Evolutionary conservation across 306 rosid species (phyloP).

Genomic region (Prunus mongolica): DNA sequence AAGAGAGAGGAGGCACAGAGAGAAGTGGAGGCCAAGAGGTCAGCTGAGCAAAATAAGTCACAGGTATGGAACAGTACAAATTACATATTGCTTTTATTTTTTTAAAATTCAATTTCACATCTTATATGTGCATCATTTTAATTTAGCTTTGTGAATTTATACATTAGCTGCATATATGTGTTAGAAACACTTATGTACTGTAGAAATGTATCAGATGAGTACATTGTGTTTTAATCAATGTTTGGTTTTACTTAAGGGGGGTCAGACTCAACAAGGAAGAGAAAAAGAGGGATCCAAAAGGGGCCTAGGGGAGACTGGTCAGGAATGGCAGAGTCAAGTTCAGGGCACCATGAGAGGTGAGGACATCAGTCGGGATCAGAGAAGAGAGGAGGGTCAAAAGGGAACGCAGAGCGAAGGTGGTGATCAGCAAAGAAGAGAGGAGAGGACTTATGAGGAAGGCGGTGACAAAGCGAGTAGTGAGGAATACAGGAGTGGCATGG

Average conservation of each 20-base stretch:
- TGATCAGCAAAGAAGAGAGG: too few relatives aligned
- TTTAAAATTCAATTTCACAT: too few relatives aligned
- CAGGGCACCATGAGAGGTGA: neutral
- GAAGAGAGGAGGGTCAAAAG: too few relatives aligned
- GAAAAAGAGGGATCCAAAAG: neutral
- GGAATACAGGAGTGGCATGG: neutral
- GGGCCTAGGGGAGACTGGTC: too few relatives aligned
- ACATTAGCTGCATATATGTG: too few relatives aligned
- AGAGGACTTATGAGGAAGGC: neutral
- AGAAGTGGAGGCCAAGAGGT: constrained; percentile 33
- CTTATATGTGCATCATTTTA: too few relatives aligned
- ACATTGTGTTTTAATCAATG: neutral
- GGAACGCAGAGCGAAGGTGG: too few relatives aligned
- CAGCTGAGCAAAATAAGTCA: neutral
- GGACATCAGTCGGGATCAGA: neutral
- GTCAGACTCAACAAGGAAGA: neutral
- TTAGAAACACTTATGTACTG: too few relatives aligned
- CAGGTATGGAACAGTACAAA: neutral
- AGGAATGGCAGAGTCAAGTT: neutral
- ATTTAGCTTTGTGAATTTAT: too few relatives aligned
- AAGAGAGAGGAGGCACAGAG: constrained; percentile 65
- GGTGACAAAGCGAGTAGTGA: neutral
- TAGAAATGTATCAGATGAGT: neutral
- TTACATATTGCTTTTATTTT: too few relatives aligned
- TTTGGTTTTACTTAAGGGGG: neutral